Evolutionary conservation across 2,329 filamentous ascomycete genomes (phyloP), one percentile per base, ranked within the genome.

Genomic region (Stagonosporopsis rhizophila): DNA sequence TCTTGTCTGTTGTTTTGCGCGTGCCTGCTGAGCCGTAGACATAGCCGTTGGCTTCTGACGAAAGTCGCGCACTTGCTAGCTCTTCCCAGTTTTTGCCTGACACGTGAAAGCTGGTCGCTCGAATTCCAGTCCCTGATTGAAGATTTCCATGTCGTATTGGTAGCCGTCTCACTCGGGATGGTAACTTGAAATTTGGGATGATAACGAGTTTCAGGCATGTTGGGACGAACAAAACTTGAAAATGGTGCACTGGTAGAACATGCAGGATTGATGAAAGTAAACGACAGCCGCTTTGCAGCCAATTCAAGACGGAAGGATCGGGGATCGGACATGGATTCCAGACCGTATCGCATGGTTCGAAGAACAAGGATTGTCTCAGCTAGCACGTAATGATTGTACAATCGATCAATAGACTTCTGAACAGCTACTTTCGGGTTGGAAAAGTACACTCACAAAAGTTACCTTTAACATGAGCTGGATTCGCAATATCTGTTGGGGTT

Each of bases 101-200:
- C 75, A 76, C 2, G 74, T 73, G 58, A 76, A 62, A 1, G 64
- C 58, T 8, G 74, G 72, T 7, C 66, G 67, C 44, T 74, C 66
- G 45, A 70, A 75, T 25, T 66, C 56, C 0, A 77, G 66, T 7
- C 74, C 74, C 27, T 65, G 65, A 14, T 71, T 56, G 53, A 72
- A 75, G 37, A 70, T 63, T 17, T 68, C 58, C 42, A 65, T 64
- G 42, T 75, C 70, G 49, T 75, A 74, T 25, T 55, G 49, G 41
- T 62, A 50, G 44, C 54, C 62, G 54, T 59, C 52, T 53, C 64
- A 56, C n/a, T 60, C 52, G n/a, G 61, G 58, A 28, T 47, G 45
- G 40, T 58, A 53, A 25, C 49, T 50, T 28, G 41, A 12, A 52
- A 62, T 12, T 58, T 62, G 27, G 54, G 53, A 19, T 62, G 60